A percentile compares a stretch with the other conserved stretches of the same genome.
Conservation (phyloP, 768 basidiomycete genomes). For the Hygrophorus russula region DNA sequence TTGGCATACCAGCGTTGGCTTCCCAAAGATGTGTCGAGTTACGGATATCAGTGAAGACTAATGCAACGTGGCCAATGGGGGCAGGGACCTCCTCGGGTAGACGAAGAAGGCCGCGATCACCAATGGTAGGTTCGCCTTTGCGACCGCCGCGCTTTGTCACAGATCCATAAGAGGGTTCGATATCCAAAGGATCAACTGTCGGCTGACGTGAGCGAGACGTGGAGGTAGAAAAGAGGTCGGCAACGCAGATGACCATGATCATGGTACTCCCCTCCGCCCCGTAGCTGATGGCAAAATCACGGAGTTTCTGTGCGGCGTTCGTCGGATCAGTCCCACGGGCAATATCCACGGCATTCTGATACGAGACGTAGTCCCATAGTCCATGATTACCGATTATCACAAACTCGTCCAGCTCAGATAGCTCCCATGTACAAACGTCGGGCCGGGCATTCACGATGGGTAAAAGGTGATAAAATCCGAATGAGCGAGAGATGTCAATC, state of each 20-base stretch:
- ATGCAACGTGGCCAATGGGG: constrained; percentile 77
- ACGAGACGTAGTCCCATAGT: constrained; percentile 88
- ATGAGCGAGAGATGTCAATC: constrained; percentile 82
- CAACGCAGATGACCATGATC: constrained; percentile 93
- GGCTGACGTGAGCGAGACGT: constrained; percentile 32
- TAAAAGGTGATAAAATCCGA: constrained; percentile 84
- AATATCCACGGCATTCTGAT: constrained; percentile 94
- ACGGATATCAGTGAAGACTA: constrained; percentile 96
- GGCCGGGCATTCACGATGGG: constrained; percentile 89
- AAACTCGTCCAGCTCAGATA: constrained; percentile 86
- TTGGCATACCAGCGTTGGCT: constrained; percentile 88
- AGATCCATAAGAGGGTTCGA: constrained; percentile 19
- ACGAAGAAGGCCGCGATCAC: constrained; percentile 49
- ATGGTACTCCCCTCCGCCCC: constrained; percentile 89
- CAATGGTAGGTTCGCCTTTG: constrained; percentile 31
- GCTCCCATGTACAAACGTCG: constrained; percentile 53
- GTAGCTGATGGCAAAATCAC: constrained; percentile 95
- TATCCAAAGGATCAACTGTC: constrained; percentile 33
- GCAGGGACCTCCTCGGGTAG: constrained; percentile 73
- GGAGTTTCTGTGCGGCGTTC: constrained; percentile 91
- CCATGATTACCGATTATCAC: constrained; percentile 91
- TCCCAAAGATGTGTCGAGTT: constrained; percentile 98
- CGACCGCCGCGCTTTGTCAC: constrained; percentile 1
- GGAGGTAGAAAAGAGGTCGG: constrained; percentile 53
- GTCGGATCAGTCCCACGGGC: constrained; percentile 59